Conservation (phyloP, 2,329 filamentous ascomycete species). For the Tetracladium maxilliforme region DNA sequence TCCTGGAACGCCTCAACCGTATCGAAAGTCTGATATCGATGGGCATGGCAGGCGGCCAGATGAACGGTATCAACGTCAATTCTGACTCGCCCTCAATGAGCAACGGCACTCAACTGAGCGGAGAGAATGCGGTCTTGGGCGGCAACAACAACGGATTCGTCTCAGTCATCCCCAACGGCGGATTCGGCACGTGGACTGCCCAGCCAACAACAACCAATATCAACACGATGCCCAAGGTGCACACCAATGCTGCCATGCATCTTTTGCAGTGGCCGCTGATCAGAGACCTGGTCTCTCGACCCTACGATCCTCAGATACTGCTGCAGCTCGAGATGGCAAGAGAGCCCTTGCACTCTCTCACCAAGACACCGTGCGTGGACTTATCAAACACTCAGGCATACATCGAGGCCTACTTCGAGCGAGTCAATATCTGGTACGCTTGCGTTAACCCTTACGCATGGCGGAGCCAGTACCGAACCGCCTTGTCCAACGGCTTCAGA, state of each 20-base stretch:
- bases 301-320: constrained; percentile 69
- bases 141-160: constrained; percentile 29
- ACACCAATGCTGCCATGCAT: constrained; percentile 68
- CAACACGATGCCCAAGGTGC: constrained; percentile 73
- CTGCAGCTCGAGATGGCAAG: constrained; percentile 70
- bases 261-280: constrained; percentile 72
- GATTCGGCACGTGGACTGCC: constrained; percentile 58
- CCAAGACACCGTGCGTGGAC: constrained; percentile 52
- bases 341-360: constrained; percentile 55
- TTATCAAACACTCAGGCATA: constrained; percentile 61
- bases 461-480: constrained; percentile 60
- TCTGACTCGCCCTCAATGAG: constrained; percentile 51
- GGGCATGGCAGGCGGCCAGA: constrained; percentile 35
- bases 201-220: constrained; percentile 46
- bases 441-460: constrained; percentile 75
- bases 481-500: constrained; percentile 60
- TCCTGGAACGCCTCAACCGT: constrained; percentile 61
- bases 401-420: constrained; percentile 66
- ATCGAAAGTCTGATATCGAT: constrained; percentile 71
- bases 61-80: constrained; percentile 36
- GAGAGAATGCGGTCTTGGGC: constrained; percentile 35
- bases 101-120: constrained; percentile 45
- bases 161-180: constrained; percentile 43
- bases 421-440: constrained; percentile 75
- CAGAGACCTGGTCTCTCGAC: constrained; percentile 59